phyloP scores from a whole-genome alignment of 768 basidiomycete genomes.

The Coprinopsis cinerea region DNA sequence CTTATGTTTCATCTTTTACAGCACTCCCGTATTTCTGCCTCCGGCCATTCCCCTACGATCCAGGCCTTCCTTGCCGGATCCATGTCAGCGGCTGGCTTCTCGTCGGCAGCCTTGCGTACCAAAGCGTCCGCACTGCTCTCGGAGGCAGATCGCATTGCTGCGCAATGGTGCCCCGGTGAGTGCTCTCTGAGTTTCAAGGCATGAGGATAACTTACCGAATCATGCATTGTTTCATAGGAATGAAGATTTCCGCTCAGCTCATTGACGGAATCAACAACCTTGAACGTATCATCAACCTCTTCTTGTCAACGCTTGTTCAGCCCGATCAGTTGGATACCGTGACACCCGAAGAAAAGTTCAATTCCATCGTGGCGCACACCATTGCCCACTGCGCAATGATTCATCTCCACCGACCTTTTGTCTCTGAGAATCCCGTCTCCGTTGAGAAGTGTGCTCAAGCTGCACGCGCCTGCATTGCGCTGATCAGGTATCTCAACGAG shows the following conservation, averaged over 20 bases:
- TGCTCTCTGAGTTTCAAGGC: background rate
- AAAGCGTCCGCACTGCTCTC: conserved; percentile 77
- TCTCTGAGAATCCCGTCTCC: conserved; percentile 50
- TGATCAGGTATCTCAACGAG: conserved; percentile 60
- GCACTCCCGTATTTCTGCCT: conserved; percentile 54
- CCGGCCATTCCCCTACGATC: conserved; percentile 51
- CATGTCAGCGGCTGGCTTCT: conserved; percentile 51
- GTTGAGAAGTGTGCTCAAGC: conserved; percentile 65
- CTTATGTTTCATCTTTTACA: conserved; percentile 10
- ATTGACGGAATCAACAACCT: conserved; percentile 54
- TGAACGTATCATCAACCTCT: conserved; percentile 60
- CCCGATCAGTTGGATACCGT: conserved; percentile 57
- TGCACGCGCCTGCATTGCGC: conserved; percentile 50
- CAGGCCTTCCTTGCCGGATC: conserved; percentile 58
- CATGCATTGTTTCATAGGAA: conserved; percentile 7
- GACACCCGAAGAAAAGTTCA: conserved; percentile 52
- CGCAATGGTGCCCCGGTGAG: conserved; percentile 55
- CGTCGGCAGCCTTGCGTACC: conserved; percentile 56
- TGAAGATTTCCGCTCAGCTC: conserved; percentile 42
- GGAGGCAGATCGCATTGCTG: conserved; percentile 55
- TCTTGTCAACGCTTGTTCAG: conserved; percentile 57
- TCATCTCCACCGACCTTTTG: conserved; percentile 57
- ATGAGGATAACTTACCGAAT: background rate
- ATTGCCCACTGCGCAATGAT: conserved; percentile 63
- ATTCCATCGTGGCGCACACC: conserved; percentile 55